Conservation (phyloP, 1,284 basidiomycete species). For the Exobasidium cylindrosporum region DNA sequence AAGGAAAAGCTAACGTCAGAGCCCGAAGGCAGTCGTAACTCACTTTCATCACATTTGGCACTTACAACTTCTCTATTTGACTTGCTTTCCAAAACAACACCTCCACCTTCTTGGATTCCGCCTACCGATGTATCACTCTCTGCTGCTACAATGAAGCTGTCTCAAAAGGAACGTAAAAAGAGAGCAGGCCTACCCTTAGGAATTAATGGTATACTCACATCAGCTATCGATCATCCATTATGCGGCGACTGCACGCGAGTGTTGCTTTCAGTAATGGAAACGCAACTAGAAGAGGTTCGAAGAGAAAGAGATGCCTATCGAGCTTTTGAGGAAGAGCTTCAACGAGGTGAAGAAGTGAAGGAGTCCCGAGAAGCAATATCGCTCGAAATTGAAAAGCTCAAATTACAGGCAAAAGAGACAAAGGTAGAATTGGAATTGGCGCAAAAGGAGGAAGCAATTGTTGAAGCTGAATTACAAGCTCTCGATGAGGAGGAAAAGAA, state of each 20-base stretch:
- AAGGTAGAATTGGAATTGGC: conserved; percentile 18
- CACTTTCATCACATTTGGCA: background rate
- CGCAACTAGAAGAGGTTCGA: conserved; percentile 82
- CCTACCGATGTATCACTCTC: conserved; percentile 21
- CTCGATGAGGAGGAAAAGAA: conserved; percentile 70
- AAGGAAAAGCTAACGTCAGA: background rate
- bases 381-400: conserved; percentile 14
- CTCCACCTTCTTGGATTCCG: conserved; percentile 23
- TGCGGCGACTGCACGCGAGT: conserved; percentile 90
- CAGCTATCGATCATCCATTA: conserved; percentile 79
- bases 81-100: background rate
- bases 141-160: conserved; percentile 1
- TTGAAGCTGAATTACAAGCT: conserved; percentile 51
- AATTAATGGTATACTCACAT: background rate
- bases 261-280: conserved; percentile 72
- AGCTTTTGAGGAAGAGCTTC: conserved; percentile 38
- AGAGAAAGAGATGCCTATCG: conserved; percentile 79
- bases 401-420: conserved; percentile 1
- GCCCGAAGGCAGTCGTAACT: background rate
- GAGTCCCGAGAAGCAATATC: conserved; percentile 13
- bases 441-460: conserved; percentile 24
- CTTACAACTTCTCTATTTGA: conserved; percentile 10
- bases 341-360: conserved; percentile 16
- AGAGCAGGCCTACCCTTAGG: conserved; percentile 4
- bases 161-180: conserved; percentile 15